Evolutionary conservation across 768 basidiomycete genomes (phyloP).

Genomic region (Leucocoprinus sp.): DNA sequence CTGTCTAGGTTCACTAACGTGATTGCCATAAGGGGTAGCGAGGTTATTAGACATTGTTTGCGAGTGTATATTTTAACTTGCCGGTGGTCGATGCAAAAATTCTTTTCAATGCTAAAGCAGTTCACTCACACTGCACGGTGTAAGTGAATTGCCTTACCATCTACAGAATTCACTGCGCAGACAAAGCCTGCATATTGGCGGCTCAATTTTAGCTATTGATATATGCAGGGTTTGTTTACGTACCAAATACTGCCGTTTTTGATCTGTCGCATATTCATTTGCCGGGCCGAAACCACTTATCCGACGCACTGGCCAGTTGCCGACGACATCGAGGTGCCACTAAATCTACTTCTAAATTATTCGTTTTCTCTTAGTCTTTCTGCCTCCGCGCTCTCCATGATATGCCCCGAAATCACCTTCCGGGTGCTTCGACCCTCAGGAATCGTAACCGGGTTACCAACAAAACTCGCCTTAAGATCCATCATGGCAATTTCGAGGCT

Average conservation of each 20-base stretch:
- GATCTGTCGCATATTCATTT: conserved; percentile 30
- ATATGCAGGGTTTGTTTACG: conserved; percentile 25
- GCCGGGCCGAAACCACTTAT: conserved; percentile 52
- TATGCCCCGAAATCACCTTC: conserved; percentile 77
- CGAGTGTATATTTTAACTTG: conserved; percentile 6
- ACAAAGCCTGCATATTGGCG: conserved; percentile 12
- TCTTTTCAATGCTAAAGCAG: conserved; percentile 1
- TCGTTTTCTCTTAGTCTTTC: conserved; percentile 23
- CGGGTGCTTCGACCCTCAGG: conserved; percentile 71
- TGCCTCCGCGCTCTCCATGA: conserved; percentile 54
- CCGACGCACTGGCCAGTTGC: conserved; percentile 48
- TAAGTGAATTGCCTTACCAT: not conserved
- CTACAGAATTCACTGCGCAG: not conserved
- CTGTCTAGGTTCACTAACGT: not conserved
- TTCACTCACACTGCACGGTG: conserved; percentile 1
- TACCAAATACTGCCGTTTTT: conserved; percentile 29
- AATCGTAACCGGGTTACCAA: conserved; percentile 89
- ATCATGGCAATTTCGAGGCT: conserved; percentile 73
- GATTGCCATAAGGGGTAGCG: conserved; percentile 4
- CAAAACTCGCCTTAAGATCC: conserved; percentile 83
- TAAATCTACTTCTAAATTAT: conserved; percentile 30
- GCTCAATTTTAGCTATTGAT: too few relatives aligned
- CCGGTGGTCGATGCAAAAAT: conserved; percentile 1
- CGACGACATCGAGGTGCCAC: conserved; percentile 43
- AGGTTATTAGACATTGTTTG: conserved; percentile 6